phyloP scores from a whole-genome alignment of 2,329 filamentous ascomycete genomes.

The Stachybotrys echinatus region DNA sequence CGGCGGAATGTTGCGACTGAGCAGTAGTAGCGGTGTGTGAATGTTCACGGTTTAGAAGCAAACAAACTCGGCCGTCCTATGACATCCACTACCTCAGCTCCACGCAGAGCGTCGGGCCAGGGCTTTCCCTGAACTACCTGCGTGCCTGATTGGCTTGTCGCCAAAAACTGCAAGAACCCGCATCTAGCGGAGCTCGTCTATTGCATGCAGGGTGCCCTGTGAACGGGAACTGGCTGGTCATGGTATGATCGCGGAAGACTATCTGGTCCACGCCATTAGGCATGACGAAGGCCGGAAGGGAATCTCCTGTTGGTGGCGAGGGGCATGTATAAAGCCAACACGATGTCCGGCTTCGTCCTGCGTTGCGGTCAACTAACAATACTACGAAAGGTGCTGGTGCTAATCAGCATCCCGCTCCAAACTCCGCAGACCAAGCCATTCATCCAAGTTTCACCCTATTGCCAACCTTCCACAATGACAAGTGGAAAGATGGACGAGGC shows the following conservation, averaged over 20 bases:
- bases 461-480: constrained; percentile 5
- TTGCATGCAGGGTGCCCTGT: neutral
- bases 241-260: neutral
- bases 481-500: constrained; percentile 35
- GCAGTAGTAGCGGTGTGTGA: neutral
- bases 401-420: neutral
- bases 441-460: neutral
- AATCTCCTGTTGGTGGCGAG: neutral
- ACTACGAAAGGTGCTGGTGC: neutral
- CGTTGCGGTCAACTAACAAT: too few relatives aligned
- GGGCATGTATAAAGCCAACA: neutral
- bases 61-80: neutral
- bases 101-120: neutral
- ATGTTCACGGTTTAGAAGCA: neutral
- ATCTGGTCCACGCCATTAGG: neutral
- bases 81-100: neutral
- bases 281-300: neutral
- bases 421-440: neutral
- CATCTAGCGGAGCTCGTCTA: neutral
- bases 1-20: neutral
- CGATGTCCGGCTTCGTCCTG: too few relatives aligned
- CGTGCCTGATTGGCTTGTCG: neutral
- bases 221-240: neutral
- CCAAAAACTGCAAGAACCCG: neutral
- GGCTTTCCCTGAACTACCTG: neutral